Percentiles rank a stretch among this genome's conserved stretches.
These are phyloP conservation scores for Carex parvula DNA, from an alignment of 176 grass and related monocot genomes.

Conservation along the genomic window DNA sequence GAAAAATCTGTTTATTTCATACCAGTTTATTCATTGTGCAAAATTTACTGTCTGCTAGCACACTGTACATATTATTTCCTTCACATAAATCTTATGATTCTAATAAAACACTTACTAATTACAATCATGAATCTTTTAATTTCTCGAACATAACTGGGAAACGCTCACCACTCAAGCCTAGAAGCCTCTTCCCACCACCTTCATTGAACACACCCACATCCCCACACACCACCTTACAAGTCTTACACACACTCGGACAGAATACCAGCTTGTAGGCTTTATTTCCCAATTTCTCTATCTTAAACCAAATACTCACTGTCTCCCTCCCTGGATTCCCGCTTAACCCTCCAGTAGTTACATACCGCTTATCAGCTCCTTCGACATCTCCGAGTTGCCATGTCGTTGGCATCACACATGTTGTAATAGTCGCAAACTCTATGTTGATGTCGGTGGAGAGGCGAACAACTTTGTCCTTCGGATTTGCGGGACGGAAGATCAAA, in stretches of 20 bases:
- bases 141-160: slow-evolving; percentile 18
- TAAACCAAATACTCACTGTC: slow-evolving; percentile 44
- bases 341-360: slow-evolving; percentile 32
- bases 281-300: slow-evolving; percentile 30
- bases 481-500: slow-evolving; percentile 31
- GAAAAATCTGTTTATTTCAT: neutral
- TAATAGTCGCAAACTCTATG: slow-evolving; percentile 33
- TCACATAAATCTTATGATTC: neutral
- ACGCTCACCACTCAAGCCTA: neutral
- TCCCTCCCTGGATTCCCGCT: neutral
- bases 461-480: slow-evolving; percentile 1
- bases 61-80: neutral
- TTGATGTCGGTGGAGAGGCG: slow-evolving; percentile 36
- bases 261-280: slow-evolving; percentile 43
- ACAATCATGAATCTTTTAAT: neutral
- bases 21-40: neutral
- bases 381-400: slow-evolving; percentile 37
- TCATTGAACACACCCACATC: slow-evolving; percentile 23
- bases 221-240: slow-evolving; percentile 1
- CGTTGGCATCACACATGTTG: slow-evolving; percentile 44
- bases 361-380: neutral
- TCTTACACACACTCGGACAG: slow-evolving; percentile 37
- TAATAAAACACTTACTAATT: neutral
- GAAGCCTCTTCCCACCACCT: neutral
- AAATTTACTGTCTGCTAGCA: neutral